phyloP scores from a whole-genome alignment of 257 asterid genomes.

The Solanum virginianum region DNA sequence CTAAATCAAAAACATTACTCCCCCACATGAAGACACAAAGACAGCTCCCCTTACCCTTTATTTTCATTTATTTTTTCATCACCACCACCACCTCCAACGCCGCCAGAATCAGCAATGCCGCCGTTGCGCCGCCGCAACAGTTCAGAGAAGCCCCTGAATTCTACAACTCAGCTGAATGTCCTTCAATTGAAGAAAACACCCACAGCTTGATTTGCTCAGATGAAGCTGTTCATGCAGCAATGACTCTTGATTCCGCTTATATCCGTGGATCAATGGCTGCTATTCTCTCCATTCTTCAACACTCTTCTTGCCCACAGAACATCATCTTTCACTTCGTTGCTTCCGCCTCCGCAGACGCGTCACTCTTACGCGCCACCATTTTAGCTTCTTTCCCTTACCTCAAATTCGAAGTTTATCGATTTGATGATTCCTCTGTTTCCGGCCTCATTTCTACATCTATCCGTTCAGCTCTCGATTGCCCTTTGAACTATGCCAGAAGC shows the following conservation, averaged over 20 bases:
- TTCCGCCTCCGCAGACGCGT: slow-evolving; percentile 41
- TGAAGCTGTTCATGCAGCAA: slow-evolving; percentile 64
- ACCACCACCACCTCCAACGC: neutral
- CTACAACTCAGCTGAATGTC: slow-evolving; percentile 63
- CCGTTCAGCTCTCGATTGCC: slow-evolving; percentile 91
- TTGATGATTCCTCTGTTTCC: slow-evolving; percentile 46
- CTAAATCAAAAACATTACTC: neutral
- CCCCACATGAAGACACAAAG: slow-evolving; percentile 1
- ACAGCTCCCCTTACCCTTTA: neutral
- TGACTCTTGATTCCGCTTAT: slow-evolving; percentile 78
- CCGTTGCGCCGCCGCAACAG: slow-evolving; percentile 2
- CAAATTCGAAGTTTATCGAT: slow-evolving; percentile 39
- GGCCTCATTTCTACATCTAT: slow-evolving; percentile 84
- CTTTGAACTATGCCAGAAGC: slow-evolving; percentile 84
- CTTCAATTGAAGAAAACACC: slow-evolving; percentile 12
- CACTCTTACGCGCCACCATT: slow-evolving; percentile 37
- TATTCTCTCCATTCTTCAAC: slow-evolving; percentile 67
- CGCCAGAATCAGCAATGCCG: neutral
- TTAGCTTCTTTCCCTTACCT: slow-evolving; percentile 66
- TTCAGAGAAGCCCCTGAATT: slow-evolving; percentile 87
- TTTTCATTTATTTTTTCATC: neutral
- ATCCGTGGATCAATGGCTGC: slow-evolving; percentile 95
- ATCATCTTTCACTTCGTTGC: slow-evolving; percentile 62
- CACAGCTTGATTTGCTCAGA: slow-evolving; percentile 23
- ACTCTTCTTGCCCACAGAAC: slow-evolving; percentile 78